Base-by-base conservation (phyloP, 306 rosid genomes). In the Quercus gilva region DNA sequence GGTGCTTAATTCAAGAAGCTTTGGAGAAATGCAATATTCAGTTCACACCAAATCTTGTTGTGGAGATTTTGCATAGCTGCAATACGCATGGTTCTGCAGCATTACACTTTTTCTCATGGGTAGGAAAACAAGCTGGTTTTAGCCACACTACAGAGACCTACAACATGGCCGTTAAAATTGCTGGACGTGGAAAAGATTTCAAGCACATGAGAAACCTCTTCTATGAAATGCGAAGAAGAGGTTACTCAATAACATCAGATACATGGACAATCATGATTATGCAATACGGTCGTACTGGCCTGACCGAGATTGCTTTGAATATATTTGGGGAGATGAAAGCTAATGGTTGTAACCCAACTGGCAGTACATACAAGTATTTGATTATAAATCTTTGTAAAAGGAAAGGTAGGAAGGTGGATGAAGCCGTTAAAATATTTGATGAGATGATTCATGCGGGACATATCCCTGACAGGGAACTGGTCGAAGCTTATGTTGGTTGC, bases 251-350 rank as follows among this genome's bases (percentile, higher is more conserved):
- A 74, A 90, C 93, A 21, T 73, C 97, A 51, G 94, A 94, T 75
- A 92, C 99, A 78, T 94, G 99, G 99, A 92, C 99, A 56, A 92
- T 92, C 80, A 88, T 92, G 94, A 90, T 94, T 55, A 84, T 91
- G 95, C 94, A 82, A 77, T 94, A 92, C 8, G 97, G 97, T 74
- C 94, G 99, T 37, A 87, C 86, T 21, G 99, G 99, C 64, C 82
- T 94, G 67, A 94, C 99, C 0, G 82, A 92, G 73, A 87, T 91
- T 83, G 97, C 97, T 68, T 68, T 87, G 78, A 85, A 86, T 43
- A 81, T 87, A 69, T 92, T 92, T 74, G 53, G 67, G 51, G 91
- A 91, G 86, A 94, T 94, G 99, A 92, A 90, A 84, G 87, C 85
- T 31, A 74, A 76, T 57, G 87, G 89, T 43, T 88, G 79, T 70